Evolutionary conservation across 495 filamentous ascomycete genomes (phyloP).

Genomic region (Penicillium canariense): DNA sequence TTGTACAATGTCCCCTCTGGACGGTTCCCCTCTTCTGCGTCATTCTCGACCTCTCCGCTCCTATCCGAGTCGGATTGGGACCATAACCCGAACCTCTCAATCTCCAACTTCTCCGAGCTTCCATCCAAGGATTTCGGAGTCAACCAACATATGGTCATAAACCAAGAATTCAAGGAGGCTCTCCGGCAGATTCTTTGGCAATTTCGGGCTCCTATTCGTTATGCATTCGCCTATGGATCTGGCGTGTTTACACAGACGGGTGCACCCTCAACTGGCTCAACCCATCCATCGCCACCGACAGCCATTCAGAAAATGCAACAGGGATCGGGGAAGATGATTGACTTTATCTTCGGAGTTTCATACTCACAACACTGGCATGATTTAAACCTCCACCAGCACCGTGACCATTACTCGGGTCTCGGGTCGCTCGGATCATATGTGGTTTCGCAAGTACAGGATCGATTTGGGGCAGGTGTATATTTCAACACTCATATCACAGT

Average conservation of each 20-base stretch:
- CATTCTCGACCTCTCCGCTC: constrained; percentile 40
- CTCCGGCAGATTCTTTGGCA: constrained; percentile 87
- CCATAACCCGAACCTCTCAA: constrained; percentile 68
- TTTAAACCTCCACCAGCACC: constrained; percentile 82
- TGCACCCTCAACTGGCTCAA: constrained; percentile 41
- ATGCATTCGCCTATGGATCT: constrained; percentile 96
- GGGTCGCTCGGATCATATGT: constrained; percentile 81
- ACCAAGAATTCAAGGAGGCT: constrained; percentile 89
- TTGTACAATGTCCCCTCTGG: constrained; percentile 16
- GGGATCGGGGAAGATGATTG: constrained; percentile 91
- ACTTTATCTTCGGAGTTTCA: constrained; percentile 95
- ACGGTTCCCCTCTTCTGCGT: constrained; percentile 21
- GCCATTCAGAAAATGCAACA: constrained; percentile 80
- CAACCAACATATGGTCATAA: constrained; percentile 93
- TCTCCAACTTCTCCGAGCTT: constrained; percentile 80
- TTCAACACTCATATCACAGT: constrained; percentile 95
- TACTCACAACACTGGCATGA: constrained; percentile 97
- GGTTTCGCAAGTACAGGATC: constrained; percentile 81
- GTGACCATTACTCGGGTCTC: constrained; percentile 86
- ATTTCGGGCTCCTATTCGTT: constrained; percentile 88
- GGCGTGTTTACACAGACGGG: constrained; percentile 87
- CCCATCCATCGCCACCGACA: constrained; percentile 72
- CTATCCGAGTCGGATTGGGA: constrained; percentile 64
- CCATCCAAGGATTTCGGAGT: constrained; percentile 86
- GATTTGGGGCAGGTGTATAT: constrained; percentile 88